A percentile compares a stretch with the other conserved stretches of the same genome.
Evolutionary conservation across 1,284 basidiomycete genomes (phyloP).

Genomic region (Cutaneotrichosporon daszewskae): DNA sequence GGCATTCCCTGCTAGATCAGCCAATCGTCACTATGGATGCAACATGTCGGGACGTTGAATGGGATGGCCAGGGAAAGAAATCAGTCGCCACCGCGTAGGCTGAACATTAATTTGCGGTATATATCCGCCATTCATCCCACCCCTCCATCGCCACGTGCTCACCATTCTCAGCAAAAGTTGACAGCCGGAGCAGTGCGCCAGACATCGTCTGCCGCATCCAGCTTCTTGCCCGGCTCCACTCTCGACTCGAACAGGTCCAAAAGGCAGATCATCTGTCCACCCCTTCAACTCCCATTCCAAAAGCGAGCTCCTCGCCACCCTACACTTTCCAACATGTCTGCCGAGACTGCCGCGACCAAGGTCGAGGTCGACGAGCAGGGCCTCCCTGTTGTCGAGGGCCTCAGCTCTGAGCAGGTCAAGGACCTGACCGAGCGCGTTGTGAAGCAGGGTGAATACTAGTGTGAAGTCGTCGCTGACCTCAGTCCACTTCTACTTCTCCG

Average conservation of each 20-base stretch:
- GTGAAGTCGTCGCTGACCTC: not conserved
- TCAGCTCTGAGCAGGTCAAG: conserved; percentile 33
- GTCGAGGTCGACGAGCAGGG: conserved; percentile 15
- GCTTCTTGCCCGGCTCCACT: not conserved
- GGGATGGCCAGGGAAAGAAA: not conserved
- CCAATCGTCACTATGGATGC: not conserved
- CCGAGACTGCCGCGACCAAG: conserved; percentile 7
- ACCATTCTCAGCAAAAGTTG: not conserved
- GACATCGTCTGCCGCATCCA: too few species aligned
- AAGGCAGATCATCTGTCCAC: not conserved
- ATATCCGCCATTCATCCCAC: not conserved
- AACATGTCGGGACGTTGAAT: not conserved
- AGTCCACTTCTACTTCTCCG: conserved; percentile 98
- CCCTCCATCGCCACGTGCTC: not conserved
- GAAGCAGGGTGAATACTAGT: conserved; percentile 34
- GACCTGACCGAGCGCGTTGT: conserved; percentile 28
- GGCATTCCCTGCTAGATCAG: too few species aligned
- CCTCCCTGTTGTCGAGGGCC: conserved; percentile 31
- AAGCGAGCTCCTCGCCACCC: conserved; percentile 1
- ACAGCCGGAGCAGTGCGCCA: too few species aligned
- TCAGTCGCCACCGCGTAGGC: conserved; percentile 9
- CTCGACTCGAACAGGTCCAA: not conserved
- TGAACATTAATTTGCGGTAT: not conserved
- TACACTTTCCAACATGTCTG: conserved; percentile 16
- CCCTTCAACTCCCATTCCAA: conserved; percentile 49